A percentile compares a stretch with the other conserved stretches of the same genome.
phyloP scores from a whole-genome alignment of 768 basidiomycete species.

The Pleurotus cornucopiae region DNA sequence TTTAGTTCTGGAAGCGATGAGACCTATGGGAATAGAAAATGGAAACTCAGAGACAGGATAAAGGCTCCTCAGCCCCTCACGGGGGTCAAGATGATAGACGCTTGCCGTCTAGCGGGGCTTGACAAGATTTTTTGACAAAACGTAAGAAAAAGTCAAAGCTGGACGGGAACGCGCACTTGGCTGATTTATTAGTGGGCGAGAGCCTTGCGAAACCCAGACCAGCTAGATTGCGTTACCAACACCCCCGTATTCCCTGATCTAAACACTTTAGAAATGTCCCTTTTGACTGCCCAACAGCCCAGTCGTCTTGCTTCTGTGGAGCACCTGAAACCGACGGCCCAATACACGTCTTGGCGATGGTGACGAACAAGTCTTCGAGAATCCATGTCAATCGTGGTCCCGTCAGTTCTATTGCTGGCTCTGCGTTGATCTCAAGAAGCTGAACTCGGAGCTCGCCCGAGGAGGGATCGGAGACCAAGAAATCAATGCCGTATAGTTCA shows the following conservation, averaged over 20 bases:
- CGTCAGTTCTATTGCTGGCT: conserved; percentile 93
- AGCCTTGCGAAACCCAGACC: too few species aligned
- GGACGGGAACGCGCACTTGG: too few species aligned
- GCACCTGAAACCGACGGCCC: conserved; percentile 53
- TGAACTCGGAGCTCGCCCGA: conserved; percentile 48
- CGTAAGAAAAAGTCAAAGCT: too few species aligned
- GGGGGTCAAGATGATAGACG: too few species aligned
- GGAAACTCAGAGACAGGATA: too few species aligned
- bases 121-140: too few species aligned
- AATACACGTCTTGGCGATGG: conserved; percentile 65
- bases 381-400: conserved; percentile 80
- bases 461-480: conserved; percentile 48
- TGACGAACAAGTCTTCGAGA: conserved; percentile 73
- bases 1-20: too few species aligned
- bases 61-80: too few species aligned
- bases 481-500: conserved; percentile 93
- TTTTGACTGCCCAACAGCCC: conserved; percentile 49
- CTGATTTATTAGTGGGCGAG: too few species aligned
- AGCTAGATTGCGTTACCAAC: not conserved
- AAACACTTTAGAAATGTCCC: conserved; percentile 66
- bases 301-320: conserved; percentile 18
- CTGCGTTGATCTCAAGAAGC: conserved; percentile 89
- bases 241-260: conserved; percentile 44
- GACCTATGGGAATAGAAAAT: too few species aligned
- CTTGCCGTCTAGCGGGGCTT: too few species aligned